Evolutionary conservation across 2,329 filamentous ascomycete species (phyloP).

Genomic region (Exophiala oligosperma): DNA sequence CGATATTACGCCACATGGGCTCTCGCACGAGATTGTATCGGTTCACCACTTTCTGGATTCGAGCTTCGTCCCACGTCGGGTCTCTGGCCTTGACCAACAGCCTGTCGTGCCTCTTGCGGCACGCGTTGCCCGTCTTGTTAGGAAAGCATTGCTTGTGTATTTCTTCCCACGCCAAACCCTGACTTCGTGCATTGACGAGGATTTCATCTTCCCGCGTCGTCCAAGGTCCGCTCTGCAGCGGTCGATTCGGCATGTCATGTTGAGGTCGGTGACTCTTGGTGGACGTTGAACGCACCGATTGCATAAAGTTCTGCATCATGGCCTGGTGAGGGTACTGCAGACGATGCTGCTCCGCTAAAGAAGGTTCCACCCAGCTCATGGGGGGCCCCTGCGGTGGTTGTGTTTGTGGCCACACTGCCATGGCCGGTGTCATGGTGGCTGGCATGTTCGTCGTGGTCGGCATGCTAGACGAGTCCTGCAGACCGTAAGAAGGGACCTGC

Average conservation of each 20-base stretch:
- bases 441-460: conserved; percentile 19
- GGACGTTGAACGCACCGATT: conserved; percentile 11
- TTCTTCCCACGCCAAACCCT: conserved; percentile 79
- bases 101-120: conserved; percentile 84
- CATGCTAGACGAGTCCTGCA: conserved; percentile 12
- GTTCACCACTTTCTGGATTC: conserved; percentile 71
- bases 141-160: conserved; percentile 77
- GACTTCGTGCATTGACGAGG: conserved; percentile 68
- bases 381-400: conserved; percentile 1
- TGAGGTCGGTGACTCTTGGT: conserved; percentile 2
- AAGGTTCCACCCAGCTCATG: conserved; percentile 16
- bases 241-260: conserved; percentile 11
- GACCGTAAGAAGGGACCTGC: conserved; percentile 21
- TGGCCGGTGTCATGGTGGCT: conserved; percentile 19
- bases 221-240: conserved; percentile 63
- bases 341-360: conserved; percentile 10
- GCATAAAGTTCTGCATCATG: conserved; percentile 22
- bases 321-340: conserved; percentile 24
- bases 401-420: conserved; percentile 16
- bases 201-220: conserved; percentile 71
- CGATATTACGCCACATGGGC: conserved; percentile 78
- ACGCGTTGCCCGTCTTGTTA: conserved; percentile 75
- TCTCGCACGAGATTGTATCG: conserved; percentile 73
- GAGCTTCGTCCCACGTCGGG: conserved; percentile 76
- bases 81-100: conserved; percentile 71